Evolutionary conservation across 2,329 filamentous ascomycete genomes (phyloP), one percentile per base, ranked within the genome.

Genomic region (Ophiostoma piceae): DNA sequence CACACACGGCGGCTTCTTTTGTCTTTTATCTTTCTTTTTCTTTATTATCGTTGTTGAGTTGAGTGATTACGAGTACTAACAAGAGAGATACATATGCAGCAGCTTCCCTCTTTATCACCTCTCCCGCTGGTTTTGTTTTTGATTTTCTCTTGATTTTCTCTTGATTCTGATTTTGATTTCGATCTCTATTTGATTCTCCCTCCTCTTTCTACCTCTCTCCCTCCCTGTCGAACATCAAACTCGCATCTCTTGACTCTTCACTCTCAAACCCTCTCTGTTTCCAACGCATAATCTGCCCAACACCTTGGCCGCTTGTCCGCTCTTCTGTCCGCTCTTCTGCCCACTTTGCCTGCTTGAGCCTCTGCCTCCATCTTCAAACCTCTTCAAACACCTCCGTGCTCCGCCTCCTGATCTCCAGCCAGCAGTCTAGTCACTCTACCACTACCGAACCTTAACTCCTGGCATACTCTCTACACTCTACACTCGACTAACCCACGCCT

Each of bases 161-260:
- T 29, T 57, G 8, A 11, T 12, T 26, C 26, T 57, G 5, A 4
- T 26, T 51, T 51, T 47, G 12, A 14, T 47, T 47, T 19, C 19
- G 14, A 47, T 47, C 22, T 29, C n/a, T 6, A 1, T 26, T 8
- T 57, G 2, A 57, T 29, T 57, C n/a, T n/a, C 47, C 35, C 32
- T n/a, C 19, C 19, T 37, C 6, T 16, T 37, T 32, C 29, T 29
- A 29, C 32, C 54, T 26, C n/a, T 60, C n/a, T n/a, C 26, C n/a
- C 22, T 14, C 54, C 54, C 54, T 32, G 60, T 79, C 76, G 73
- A 76, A 78, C 80, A 78, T 80, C 81, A 82, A 82, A 80, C 79
- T 76, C 76, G 73, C 77, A 78, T 77, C 77, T 76, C 76, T 77
- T 77, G 74, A 76, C 74, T 74, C 75, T 67, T 62, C 19, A 66